Evolutionary conservation across 805 yeast genomes (phyloP).

Genomic region (Myxozyma geophila): DNA sequence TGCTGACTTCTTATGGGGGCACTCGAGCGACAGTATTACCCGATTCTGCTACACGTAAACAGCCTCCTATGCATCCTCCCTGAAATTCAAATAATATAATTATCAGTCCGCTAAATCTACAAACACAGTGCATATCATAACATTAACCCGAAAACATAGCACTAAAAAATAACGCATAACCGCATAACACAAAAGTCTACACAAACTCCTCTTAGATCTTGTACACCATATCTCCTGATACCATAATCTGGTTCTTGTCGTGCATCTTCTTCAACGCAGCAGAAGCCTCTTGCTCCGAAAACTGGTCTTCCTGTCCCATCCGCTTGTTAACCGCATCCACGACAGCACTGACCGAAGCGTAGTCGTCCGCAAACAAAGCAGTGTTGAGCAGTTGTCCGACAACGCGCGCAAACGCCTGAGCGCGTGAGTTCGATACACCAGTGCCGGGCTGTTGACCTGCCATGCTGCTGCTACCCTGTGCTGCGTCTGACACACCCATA

Average conservation of each 20-base stretch:
- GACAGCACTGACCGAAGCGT: slow-evolving; percentile 49
- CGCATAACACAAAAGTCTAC: slow-evolving; percentile 5
- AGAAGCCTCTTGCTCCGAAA: slow-evolving; percentile 45
- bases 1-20: no score
- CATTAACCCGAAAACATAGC: no score
- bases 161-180: background rate
- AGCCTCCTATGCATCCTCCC: no score
- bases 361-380: slow-evolving; percentile 49
- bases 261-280: slow-evolving; percentile 48
- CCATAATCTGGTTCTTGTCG: slow-evolving; percentile 47
- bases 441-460: slow-evolving; percentile 41
- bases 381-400: slow-evolving; percentile 55
- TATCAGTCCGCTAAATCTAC: no score
- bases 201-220: slow-evolving; percentile 37
- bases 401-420: slow-evolving; percentile 52
- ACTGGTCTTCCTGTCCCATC: slow-evolving; percentile 49
- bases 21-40: no score
- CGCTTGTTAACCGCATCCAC: slow-evolving; percentile 51
- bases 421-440: slow-evolving; percentile 56
- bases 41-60: no score
- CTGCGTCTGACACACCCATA: slow-evolving; percentile 37
- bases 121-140: no score
- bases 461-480: slow-evolving; percentile 17
- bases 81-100: no score
- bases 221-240: slow-evolving; percentile 45